Conservation (phyloP, 108 stramenopile species). For the Fragilariopsis cylindrus region DNA sequence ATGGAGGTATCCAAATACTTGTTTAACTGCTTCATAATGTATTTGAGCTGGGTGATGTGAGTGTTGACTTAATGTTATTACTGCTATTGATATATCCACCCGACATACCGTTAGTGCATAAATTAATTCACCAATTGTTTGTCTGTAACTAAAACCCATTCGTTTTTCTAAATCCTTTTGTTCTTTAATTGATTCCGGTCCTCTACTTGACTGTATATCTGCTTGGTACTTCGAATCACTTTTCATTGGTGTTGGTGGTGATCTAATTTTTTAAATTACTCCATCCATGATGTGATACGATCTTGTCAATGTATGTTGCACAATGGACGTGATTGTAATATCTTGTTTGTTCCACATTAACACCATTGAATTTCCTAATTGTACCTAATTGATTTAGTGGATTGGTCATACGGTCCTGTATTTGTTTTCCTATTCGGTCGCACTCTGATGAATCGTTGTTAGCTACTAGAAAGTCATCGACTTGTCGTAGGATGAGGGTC, state of each 20-base stretch:
- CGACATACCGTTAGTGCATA: constrained; percentile 32
- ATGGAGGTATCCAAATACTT: background rate
- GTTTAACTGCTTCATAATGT: background rate
- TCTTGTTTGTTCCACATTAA: constrained; percentile 29
- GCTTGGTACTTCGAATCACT: background rate
- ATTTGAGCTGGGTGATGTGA: background rate
- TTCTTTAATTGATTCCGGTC: constrained; percentile 3
- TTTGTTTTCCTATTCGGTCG: background rate
- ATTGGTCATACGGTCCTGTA: constrained; percentile 12
- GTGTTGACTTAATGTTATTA: constrained; percentile 3
- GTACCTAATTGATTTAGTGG: constrained; percentile 30
- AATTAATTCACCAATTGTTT: constrained; percentile 33
- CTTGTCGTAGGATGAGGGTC: background rate
- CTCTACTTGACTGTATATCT: background rate
- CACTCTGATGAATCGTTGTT: background rate
- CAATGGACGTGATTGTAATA: constrained; percentile 23
- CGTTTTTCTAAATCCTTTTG: constrained; percentile 2
- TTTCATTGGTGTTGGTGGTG: background rate
- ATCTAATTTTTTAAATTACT: background rate
- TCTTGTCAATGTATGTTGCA: constrained; percentile 30
- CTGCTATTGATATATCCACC: constrained; percentile 11
- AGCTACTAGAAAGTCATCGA: constrained; percentile 1
- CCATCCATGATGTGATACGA: constrained; percentile 14
- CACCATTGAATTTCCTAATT: constrained; percentile 33
- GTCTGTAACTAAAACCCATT: constrained; percentile 24